Conservation (phyloP, 2,329 filamentous ascomycete genomes). For the Arthroderma sp. region DNA sequence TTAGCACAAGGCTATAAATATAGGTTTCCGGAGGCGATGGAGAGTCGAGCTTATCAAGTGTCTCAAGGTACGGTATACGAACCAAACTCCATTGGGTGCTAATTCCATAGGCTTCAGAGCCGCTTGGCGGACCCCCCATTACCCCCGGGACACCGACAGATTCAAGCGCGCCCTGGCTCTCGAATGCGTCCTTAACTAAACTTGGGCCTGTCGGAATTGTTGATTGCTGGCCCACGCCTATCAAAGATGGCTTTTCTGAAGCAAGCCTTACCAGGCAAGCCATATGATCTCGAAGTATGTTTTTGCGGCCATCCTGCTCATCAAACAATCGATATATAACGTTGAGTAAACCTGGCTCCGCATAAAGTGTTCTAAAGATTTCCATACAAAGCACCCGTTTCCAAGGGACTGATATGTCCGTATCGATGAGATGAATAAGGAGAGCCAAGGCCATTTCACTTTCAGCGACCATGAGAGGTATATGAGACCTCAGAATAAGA, state of each 20-base stretch:
- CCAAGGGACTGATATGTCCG: slow-evolving; percentile 66
- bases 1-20: slow-evolving; percentile 74
- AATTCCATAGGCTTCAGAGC: slow-evolving; percentile 58
- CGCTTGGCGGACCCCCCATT: slow-evolving; percentile 59
- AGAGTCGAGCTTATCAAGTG: slow-evolving; percentile 81
- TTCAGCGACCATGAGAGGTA: slow-evolving; percentile 60
- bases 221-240: slow-evolving; percentile 80
- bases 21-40: slow-evolving; percentile 82
- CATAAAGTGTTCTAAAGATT: slow-evolving; percentile 72
- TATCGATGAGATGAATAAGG: slow-evolving; percentile 74
- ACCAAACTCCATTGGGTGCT: slow-evolving; percentile 85
- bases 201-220: slow-evolving; percentile 58
- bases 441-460: slow-evolving; percentile 72
- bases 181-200: slow-evolving; percentile 43
- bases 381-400: slow-evolving; percentile 86
- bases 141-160: slow-evolving; percentile 78
- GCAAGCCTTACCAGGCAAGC: slow-evolving; percentile 84
- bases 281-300: slow-evolving; percentile 68
- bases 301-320: slow-evolving; percentile 54
- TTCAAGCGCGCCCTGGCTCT: slow-evolving; percentile 79
- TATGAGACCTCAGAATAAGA: slow-evolving; percentile 64
- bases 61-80: slow-evolving; percentile 78
- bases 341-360: slow-evolving; percentile 63
- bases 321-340: slow-evolving; percentile 75
- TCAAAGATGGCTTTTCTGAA: slow-evolving; percentile 76